A percentile compares a stretch with the other conserved stretches of the same genome.
phyloP scores from a whole-genome alignment of 31 red algal species.

The Pterothamnion heteromorphum region DNA sequence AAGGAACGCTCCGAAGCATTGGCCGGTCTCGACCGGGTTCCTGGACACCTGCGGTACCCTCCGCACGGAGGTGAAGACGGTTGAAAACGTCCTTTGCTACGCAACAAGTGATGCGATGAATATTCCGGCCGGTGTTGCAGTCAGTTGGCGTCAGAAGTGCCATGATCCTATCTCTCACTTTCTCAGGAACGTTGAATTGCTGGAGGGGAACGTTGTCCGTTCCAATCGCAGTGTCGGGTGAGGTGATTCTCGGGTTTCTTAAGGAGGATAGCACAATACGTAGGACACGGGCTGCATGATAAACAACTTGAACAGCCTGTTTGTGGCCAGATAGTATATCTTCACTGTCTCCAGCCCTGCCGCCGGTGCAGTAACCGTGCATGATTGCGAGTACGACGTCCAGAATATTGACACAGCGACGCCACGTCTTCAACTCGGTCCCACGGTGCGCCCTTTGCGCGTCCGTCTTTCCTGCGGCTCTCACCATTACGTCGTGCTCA shows the following conservation, averaged over 20 bases:
- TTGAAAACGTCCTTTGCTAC: neutral
- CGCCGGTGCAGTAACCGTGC: neutral
- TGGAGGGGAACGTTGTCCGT: neutral
- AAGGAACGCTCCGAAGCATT: neutral
- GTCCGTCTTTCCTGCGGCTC: neutral
- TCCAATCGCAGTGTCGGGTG: neutral
- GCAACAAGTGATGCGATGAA: neutral
- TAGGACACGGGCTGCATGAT: neutral
- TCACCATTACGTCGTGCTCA: neutral
- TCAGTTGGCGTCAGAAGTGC: too few species aligned
- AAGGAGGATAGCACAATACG: neutral
- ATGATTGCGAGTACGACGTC: neutral
- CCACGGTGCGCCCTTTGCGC: neutral
- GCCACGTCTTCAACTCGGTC: neutral
- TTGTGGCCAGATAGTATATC: neutral
- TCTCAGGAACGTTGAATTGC: neutral
- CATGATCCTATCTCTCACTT: neutral
- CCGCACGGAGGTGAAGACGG: neutral
- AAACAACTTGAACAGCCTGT: neutral
- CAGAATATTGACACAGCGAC: neutral
- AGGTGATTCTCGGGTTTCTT: neutral
- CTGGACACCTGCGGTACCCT: neutral
- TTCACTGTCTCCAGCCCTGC: neutral
- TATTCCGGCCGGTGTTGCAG: neutral
- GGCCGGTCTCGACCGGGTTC: neutral